phyloP scores from a whole-genome alignment of 1,284 basidiomycete genomes.

The Leucoagaricus sp. region DNA sequence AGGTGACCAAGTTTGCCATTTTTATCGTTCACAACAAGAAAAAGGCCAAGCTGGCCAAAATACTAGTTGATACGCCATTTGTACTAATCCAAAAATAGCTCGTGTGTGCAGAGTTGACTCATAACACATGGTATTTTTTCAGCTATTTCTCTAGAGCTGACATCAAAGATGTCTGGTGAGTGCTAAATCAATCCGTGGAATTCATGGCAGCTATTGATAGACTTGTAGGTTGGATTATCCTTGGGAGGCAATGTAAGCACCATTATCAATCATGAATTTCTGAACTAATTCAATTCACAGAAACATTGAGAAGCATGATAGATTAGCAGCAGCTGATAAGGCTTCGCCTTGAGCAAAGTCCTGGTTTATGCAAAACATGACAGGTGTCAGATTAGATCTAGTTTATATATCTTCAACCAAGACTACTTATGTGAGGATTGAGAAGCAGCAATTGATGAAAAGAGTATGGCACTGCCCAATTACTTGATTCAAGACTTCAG shows the following conservation, averaged over 20 bases:
- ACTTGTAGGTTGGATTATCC: conserved; percentile 76
- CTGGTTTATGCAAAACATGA: neutral
- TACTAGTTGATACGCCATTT: conserved; percentile 69
- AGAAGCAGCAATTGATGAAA: neutral
- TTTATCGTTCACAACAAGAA: conserved; percentile 97
- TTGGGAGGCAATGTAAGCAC: conserved; percentile 80
- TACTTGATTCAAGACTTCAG: neutral
- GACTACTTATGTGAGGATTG: neutral
- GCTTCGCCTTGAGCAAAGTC: conserved; percentile 4
- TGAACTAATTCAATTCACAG: conserved; percentile 46
- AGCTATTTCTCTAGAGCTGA: conserved; percentile 75
- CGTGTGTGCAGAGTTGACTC: neutral
- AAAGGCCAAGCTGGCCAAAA: conserved; percentile 77
- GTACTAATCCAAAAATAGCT: conserved; percentile 25
- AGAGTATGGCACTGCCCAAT: neutral
- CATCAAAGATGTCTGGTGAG: conserved; percentile 65
- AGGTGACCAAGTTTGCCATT: conserved; percentile 77
- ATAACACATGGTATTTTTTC: conserved; percentile 13
- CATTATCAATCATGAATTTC: too few species aligned
- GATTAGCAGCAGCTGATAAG: conserved; percentile 45
- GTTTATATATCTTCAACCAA: neutral
- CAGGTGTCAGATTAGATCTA: neutral
- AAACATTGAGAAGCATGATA: conserved; percentile 79
- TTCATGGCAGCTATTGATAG: conserved; percentile 13
- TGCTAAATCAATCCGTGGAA: conserved; percentile 11